A percentile compares a stretch with the other conserved stretches of the same genome.
Conservation (phyloP, 202 grass and related monocot genomes). For the Alloteropsis angusta region DNA sequence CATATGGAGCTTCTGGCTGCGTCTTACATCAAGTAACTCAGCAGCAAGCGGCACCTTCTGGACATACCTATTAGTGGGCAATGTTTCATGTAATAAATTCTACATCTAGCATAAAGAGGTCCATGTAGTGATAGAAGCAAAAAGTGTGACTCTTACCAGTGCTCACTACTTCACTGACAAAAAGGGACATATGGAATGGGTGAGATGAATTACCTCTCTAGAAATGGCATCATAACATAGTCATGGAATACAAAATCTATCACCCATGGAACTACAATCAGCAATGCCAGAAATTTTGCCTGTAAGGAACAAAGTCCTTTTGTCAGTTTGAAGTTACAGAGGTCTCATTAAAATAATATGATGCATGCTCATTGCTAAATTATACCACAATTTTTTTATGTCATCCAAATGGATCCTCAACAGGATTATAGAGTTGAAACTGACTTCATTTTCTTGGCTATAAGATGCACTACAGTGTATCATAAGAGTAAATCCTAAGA, state of each 20-base stretch:
- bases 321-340: constrained; percentile 7
- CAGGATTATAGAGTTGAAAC: neutral
- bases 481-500: neutral
- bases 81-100: constrained; percentile 23
- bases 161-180: neutral
- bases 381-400: neutral
- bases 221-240: constrained; percentile 90
- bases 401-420: neutral
- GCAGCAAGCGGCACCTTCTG: constrained; percentile 82
- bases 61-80: constrained; percentile 64
- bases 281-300: constrained; percentile 84
- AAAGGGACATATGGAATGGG: neutral
- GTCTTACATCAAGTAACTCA: constrained; percentile 87
- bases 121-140: neutral
- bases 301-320: constrained; percentile 22
- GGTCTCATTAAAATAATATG: neutral
- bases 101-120: constrained; percentile 22
- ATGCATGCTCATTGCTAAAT: neutral
- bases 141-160: neutral
- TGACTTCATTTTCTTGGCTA: neutral
- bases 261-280: constrained; percentile 65
- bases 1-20: constrained; percentile 80
- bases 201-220: constrained; percentile 70
- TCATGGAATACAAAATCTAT: constrained; percentile 87
- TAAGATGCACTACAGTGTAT: neutral